Evolutionary conservation across 768 basidiomycete species (phyloP).

Genomic region (Dioszegia hungarica): DNA sequence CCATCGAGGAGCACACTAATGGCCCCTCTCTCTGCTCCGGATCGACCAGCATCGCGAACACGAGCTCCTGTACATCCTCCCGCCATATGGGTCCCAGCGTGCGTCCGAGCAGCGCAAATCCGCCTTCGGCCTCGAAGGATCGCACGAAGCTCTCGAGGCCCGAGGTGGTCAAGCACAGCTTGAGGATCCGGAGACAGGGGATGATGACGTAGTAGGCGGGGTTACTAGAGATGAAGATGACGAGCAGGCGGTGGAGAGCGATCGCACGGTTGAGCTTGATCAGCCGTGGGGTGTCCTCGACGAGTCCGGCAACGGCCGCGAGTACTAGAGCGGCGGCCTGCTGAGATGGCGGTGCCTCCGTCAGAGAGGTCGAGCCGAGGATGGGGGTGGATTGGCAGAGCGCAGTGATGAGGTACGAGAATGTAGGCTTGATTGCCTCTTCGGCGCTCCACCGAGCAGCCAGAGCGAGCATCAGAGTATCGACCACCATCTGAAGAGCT

Average conservation of each 20-base stretch:
- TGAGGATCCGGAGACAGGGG: slow-evolving; percentile 39
- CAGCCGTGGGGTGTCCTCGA: slow-evolving; percentile 58
- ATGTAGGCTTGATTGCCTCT: slow-evolving; percentile 66
- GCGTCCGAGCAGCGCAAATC: slow-evolving; percentile 70
- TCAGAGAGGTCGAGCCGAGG: slow-evolving; percentile 3
- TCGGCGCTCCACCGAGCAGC: slow-evolving; percentile 41
- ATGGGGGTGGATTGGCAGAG: slow-evolving; percentile 52
- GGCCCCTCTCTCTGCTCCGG: slow-evolving; percentile 12
- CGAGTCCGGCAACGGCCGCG: slow-evolving; percentile 59
- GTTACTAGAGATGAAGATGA: slow-evolving; percentile 73
- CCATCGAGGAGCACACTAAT: slow-evolving; percentile 48
- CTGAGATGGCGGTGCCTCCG: slow-evolving; percentile 33
- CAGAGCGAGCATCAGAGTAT: slow-evolving; percentile 30
- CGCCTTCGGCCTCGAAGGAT: slow-evolving; percentile 79
- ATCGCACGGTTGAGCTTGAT: slow-evolving; percentile 68
- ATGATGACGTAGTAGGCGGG: slow-evolving; percentile 56
- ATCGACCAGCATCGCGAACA: slow-evolving; percentile 67
- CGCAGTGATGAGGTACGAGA: slow-evolving; percentile 79
- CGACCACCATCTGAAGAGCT: slow-evolving; percentile 59
- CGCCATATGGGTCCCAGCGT: slow-evolving; percentile 69
- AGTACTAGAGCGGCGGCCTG: slow-evolving; percentile 54
- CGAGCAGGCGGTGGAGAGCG: slow-evolving; percentile 70
- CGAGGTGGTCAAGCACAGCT: slow-evolving; percentile 50
- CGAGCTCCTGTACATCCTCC: slow-evolving; percentile 60
- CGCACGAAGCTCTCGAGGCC: slow-evolving; percentile 68